Conservation (phyloP, 106 monocot species). For the Dioscorea alata region DNA sequence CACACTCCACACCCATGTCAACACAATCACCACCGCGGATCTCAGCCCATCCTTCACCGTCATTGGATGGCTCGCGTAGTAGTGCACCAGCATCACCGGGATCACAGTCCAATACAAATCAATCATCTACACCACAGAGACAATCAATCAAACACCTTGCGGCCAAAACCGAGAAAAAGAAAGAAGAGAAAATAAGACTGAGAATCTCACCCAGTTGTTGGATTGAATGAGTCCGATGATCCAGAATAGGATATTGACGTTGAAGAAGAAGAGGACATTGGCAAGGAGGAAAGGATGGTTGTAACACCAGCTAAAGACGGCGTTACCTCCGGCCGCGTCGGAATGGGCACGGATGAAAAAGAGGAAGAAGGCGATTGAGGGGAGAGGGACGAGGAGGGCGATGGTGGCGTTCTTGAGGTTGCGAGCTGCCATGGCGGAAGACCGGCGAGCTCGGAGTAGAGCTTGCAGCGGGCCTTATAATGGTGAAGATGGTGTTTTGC, state of each 20-base stretch:
- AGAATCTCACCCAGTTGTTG: constrained; percentile 53
- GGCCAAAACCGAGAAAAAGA: neutral
- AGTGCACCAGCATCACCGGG: constrained; percentile 82
- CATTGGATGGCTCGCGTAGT: constrained; percentile 46
- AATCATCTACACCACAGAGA: constrained; percentile 52
- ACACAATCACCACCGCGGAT: constrained; percentile 39
- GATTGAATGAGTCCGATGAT: constrained; percentile 60
- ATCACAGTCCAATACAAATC: constrained; percentile 97
- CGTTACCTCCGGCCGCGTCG: neutral
- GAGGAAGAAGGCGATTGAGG: constrained; percentile 75
- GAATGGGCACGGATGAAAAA: constrained; percentile 34
- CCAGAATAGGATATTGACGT: constrained; percentile 93
- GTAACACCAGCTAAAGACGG: constrained; percentile 53
- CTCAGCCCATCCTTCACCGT: constrained; percentile 34
- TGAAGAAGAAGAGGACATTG: constrained; percentile 85
- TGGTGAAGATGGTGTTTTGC: neutral
- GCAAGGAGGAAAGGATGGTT: constrained; percentile 70
- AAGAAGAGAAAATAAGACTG: neutral
- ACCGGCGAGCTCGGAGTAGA: neutral
- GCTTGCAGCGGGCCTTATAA: neutral
- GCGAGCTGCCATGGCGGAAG: constrained; percentile 5
- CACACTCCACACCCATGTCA: constrained; percentile 85
- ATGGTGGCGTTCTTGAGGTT: constrained; percentile 61
- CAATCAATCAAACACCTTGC: neutral
- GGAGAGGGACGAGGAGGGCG: constrained; percentile 64